phyloP scores from a whole-genome alignment of 2,329 filamentous ascomycete species.

The Pseudogymnoascus sp. region DNA sequence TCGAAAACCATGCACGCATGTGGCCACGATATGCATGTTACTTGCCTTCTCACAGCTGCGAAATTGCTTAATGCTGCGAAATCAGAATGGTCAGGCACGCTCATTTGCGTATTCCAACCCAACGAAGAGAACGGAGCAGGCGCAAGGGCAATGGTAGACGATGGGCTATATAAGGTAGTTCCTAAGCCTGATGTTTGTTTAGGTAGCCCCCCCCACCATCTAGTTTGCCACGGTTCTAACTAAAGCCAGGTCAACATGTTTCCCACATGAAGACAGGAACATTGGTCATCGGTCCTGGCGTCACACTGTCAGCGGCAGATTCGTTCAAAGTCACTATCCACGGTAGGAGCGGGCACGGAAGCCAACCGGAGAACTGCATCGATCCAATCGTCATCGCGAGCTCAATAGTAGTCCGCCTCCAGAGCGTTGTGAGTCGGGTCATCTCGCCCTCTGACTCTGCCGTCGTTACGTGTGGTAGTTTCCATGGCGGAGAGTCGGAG shows the following conservation, averaged over 20 bases:
- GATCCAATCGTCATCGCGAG: slow-evolving; percentile 52
- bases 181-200: slow-evolving; percentile 44
- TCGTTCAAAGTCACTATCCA: slow-evolving; percentile 44
- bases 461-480: slow-evolving; percentile 49
- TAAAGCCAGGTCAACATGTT: slow-evolving; percentile 38
- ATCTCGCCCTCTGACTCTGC: slow-evolving; percentile 43
- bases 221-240: not conserved
- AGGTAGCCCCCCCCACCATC: not conserved
- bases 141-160: slow-evolving; percentile 50
- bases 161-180: slow-evolving; percentile 44
- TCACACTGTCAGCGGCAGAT: slow-evolving; percentile 36
- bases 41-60: slow-evolving; percentile 40
- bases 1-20: slow-evolving; percentile 25
- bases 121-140: slow-evolving; percentile 49
- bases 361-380: slow-evolving; percentile 45
- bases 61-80: slow-evolving; percentile 34
- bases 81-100: slow-evolving; percentile 43
- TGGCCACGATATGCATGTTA: slow-evolving; percentile 48
- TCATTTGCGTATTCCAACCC: slow-evolving; percentile 51
- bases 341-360: slow-evolving; percentile 50
- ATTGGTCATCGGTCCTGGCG: not conserved
- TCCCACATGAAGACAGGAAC: not conserved
- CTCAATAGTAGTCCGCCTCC: slow-evolving; percentile 46
- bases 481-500: slow-evolving; percentile 51
- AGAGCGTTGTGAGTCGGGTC: slow-evolving; percentile 49